Evolutionary conservation across 176 grass and related monocot genomes (phyloP), one percentile per base, ranked within the genome.

Genomic region (Bolboschoenus planiculmis): DNA sequence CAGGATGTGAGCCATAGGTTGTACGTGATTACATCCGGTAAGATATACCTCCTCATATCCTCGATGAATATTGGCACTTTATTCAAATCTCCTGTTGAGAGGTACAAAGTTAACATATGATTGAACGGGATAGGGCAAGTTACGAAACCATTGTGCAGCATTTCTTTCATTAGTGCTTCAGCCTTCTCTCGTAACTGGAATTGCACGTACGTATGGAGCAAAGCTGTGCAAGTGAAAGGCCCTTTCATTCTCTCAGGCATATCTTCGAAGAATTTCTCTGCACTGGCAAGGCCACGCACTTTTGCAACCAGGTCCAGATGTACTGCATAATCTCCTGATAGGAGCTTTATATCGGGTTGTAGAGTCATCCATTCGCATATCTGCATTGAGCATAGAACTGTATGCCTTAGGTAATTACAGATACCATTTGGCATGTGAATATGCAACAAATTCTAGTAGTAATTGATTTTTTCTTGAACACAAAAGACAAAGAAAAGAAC

Each of bases 251-350:
- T 88, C 61, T 90, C 92, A 21, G 95, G 95, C 82, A 97, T 78
- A 87, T 94, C 92, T 88, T 94, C 90, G 11, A 92, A 94, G 81
- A 94, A 97, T 86, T 97, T 97, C 74, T 90, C 87, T 4, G 95
- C 87, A 60, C 92, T 94, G 39, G 88, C 20, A 20, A 94, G 83
- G 3, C 87, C 95, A 26, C 88, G 70, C 40, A 94, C 78, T 86
- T 93, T 97, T 55, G 92, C 85, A 51, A 97, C 87, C 5, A 97
- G 88, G 90, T 97, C 95, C 7, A 93, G 86, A 86, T 97, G 95
- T 70, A 94, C 90, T 0, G 95, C 95, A 81, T 92, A 88, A 84
- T 94, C 95, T 1, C 92, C 92, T 3, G 90, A 90, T 0, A 97
- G 85, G 11, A 97, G 88, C 33, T 58, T 92, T 21, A 97, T 93